These are phyloP conservation scores for Scheffersomyces illinoinensis DNA, from an alignment of 1,139 yeast species.

Conservation along the genomic window DNA sequence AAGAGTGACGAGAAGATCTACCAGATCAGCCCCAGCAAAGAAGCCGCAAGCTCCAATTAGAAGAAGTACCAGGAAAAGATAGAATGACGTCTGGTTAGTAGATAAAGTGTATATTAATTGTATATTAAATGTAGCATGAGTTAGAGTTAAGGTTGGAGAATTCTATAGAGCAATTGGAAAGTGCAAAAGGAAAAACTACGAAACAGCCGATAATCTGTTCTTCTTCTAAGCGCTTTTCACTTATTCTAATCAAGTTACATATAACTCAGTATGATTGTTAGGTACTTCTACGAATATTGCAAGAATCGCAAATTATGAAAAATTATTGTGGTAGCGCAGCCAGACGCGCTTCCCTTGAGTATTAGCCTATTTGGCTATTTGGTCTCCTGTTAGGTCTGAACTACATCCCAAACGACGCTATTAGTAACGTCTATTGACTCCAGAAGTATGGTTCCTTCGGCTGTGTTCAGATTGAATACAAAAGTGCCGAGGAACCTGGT, in stretches of 20 bases:
- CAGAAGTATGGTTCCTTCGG: background rate
- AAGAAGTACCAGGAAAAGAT: conserved; percentile 21
- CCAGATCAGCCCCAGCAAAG: conserved; percentile 16
- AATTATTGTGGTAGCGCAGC: background rate
- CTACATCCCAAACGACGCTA: background rate
- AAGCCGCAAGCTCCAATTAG: conserved; percentile 18
- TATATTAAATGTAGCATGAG: conserved; percentile 2
- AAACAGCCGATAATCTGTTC: no score
- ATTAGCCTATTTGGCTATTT: background rate
- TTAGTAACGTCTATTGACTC: background rate
- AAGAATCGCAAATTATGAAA: background rate
- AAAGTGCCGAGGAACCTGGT: background rate
- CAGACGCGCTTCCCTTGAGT: background rate
- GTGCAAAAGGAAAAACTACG: no score
- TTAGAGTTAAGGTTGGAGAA: background rate
- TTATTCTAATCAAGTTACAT: background rate
- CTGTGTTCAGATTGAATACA: background rate
- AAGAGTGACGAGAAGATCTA: conserved; percentile 21
- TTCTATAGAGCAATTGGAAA: no score
- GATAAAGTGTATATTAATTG: conserved; percentile 1
- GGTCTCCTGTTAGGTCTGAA: background rate
- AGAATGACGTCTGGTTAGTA: conserved; percentile 6
- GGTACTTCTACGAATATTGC: no score
- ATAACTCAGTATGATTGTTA: no score
- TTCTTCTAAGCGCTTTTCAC: background rate